phyloP scores from a whole-genome alignment of 331 rosid species.

The Acacia concinna region DNA sequence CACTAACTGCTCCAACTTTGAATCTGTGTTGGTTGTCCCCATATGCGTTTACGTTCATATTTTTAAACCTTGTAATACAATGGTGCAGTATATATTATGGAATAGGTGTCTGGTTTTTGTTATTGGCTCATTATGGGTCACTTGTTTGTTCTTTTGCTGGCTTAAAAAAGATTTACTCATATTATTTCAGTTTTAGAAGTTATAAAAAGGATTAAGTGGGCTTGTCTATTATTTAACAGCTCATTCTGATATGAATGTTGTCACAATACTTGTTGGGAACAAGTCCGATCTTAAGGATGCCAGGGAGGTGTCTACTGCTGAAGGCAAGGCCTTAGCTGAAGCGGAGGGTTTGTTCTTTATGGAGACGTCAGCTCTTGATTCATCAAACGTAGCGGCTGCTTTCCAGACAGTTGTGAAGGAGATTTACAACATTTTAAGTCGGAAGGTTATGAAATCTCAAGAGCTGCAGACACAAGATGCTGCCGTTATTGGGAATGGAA shows the following conservation, averaged over 20 bases:
- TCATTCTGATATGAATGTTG: constrained; percentile 96
- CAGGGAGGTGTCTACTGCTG: constrained; percentile 82
- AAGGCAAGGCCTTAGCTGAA: constrained; percentile 86
- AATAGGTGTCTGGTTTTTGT: constrained; percentile 16
- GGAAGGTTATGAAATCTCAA: constrained; percentile 89
- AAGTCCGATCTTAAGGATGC: constrained; percentile 92
- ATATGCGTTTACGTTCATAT: not conserved
- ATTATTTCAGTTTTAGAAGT: constrained; percentile 30
- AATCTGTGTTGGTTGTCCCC: not conserved
- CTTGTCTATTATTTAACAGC: constrained; percentile 62
- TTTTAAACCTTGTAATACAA: constrained; percentile 2
- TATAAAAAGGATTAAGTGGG: constrained; percentile 50
- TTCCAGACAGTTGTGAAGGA: constrained; percentile 88
- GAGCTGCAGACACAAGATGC: constrained; percentile 66
- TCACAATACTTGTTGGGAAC: constrained; percentile 89
- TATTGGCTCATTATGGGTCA: not conserved
- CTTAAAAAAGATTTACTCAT: constrained; percentile 21
- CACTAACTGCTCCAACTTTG: not conserved
- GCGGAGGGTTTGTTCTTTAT: constrained; percentile 91
- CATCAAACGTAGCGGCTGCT: constrained; percentile 82
- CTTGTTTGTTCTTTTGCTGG: constrained; percentile 16
- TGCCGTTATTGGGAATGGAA: constrained; percentile 56
- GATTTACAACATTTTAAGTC: constrained; percentile 83
- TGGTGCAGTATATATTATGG: constrained; percentile 3
- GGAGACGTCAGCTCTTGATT: constrained; percentile 95